A percentile compares a stretch with the other conserved stretches of the same genome.
Conservation (phyloP, 257 asterid species). For the Leonotis leonurus region DNA sequence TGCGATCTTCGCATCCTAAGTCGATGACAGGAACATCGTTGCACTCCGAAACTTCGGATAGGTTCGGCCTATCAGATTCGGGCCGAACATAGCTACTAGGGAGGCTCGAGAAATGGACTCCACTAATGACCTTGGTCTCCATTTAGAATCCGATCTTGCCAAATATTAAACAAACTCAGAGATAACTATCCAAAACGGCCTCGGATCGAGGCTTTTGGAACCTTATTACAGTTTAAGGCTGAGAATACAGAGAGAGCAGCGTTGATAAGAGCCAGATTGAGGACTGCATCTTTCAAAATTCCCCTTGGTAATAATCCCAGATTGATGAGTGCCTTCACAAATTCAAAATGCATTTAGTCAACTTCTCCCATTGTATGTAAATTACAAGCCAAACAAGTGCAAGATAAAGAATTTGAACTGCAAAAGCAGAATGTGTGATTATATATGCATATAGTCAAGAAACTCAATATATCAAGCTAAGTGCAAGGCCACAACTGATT, state of each 20-base stretch:
- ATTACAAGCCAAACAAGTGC: no score
- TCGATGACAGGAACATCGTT: constrained; percentile 39
- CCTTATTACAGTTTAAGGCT: not conserved
- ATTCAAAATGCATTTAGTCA: no score
- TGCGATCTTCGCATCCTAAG: constrained; percentile 30
- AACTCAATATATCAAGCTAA: no score
- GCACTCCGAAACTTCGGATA: constrained; percentile 33
- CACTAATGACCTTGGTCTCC: constrained; percentile 48
- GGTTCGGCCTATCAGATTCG: constrained; percentile 41
- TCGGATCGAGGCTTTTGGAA: not conserved
- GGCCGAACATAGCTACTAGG: constrained; percentile 46
- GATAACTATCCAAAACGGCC: not conserved
- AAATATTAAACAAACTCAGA: not conserved
- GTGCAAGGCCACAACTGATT: no score
- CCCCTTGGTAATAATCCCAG: not conserved
- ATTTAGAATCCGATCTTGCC: constrained; percentile 15
- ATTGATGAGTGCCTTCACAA: constrained; percentile 13
- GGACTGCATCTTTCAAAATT: constrained; percentile 7
- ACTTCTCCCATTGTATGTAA: no score
- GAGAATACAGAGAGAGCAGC: not conserved
- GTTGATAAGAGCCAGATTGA: constrained; percentile 2
- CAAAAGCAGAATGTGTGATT: no score
- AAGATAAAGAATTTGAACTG: no score
- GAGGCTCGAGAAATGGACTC: constrained; percentile 33
- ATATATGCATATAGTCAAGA: no score